These are phyloP conservation scores for Wickerhamomyces bisporus DNA, from an alignment of 805 yeast genomes.

Conservation along the genomic window DNA sequence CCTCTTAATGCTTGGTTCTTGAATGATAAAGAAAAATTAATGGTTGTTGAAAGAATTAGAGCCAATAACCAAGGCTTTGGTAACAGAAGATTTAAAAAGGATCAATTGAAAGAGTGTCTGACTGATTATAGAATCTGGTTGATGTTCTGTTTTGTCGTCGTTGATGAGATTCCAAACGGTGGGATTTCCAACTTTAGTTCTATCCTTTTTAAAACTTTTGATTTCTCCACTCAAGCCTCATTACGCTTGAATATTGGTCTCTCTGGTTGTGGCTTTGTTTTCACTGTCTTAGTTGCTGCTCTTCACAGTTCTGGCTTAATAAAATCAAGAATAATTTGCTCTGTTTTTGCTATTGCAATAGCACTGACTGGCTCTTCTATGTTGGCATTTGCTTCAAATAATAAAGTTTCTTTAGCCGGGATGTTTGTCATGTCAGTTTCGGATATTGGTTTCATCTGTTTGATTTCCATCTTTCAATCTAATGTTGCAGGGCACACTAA, in stretches of 20 bases:
- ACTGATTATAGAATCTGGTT: slow-evolving; percentile 47
- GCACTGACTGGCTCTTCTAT: slow-evolving; percentile 27
- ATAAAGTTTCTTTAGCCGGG: slow-evolving; percentile 25
- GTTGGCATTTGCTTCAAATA: slow-evolving; percentile 26
- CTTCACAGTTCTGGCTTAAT: slow-evolving; percentile 8
- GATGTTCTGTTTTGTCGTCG: slow-evolving; percentile 34
- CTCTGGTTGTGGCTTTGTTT: slow-evolving; percentile 26
- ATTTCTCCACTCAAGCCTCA: slow-evolving; percentile 7
- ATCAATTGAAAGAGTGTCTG: slow-evolving; percentile 48
- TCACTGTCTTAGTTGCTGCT: slow-evolving; percentile 24
- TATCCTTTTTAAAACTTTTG: slow-evolving; percentile 14
- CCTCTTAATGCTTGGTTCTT: slow-evolving; percentile 48
- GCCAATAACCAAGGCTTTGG: slow-evolving; percentile 55
- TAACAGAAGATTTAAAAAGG: slow-evolving; percentile 45
- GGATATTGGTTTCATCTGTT: slow-evolving; percentile 32
- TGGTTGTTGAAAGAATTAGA: slow-evolving; percentile 49
- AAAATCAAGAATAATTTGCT: slow-evolving; percentile 21
- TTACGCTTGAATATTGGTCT: slow-evolving; percentile 31
- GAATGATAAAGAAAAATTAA: slow-evolving; percentile 39
- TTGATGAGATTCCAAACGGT: slow-evolving; percentile 47
- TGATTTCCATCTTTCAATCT: slow-evolving; percentile 31
- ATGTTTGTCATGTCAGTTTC: slow-evolving; percentile 28
- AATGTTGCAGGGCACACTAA: slow-evolving; percentile 75
- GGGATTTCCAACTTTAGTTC: slow-evolving; percentile 29
- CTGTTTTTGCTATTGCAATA: slow-evolving; percentile 18